Evolutionary conservation across 495 filamentous ascomycete species (phyloP).

Genomic region (Neurospora africana): DNA sequence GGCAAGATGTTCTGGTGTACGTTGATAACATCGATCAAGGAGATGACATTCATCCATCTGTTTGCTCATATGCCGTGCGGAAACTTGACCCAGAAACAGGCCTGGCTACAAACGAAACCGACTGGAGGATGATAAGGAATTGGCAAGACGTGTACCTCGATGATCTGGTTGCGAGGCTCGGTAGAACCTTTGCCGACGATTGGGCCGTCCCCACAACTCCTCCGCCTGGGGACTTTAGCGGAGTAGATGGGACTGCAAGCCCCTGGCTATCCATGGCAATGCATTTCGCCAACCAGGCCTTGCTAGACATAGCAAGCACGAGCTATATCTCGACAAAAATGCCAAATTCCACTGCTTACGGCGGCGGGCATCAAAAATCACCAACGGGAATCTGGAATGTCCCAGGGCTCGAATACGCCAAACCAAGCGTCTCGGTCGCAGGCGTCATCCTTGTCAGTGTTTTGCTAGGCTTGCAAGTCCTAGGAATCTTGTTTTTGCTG

Average conservation of each 20-base stretch:
- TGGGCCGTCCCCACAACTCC: neutral
- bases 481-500: neutral
- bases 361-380: neutral
- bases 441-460: neutral
- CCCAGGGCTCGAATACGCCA: neutral
- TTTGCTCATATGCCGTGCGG: neutral
- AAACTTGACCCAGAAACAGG: neutral
- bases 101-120: neutral
- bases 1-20: neutral
- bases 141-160: neutral
- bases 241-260: neutral
- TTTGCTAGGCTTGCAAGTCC: neutral
- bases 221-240: neutral
- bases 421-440: neutral
- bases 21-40: neutral
- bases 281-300: neutral
- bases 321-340: neutral
- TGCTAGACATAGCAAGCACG: neutral
- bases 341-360: neutral
- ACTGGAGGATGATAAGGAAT: neutral
- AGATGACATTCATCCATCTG: neutral
- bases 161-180: neutral
- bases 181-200: neutral
- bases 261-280: neutral
- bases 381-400: neutral